phyloP scores from a whole-genome alignment of 2,329 filamentous ascomycete species.

The Botrytis fabae region DNA sequence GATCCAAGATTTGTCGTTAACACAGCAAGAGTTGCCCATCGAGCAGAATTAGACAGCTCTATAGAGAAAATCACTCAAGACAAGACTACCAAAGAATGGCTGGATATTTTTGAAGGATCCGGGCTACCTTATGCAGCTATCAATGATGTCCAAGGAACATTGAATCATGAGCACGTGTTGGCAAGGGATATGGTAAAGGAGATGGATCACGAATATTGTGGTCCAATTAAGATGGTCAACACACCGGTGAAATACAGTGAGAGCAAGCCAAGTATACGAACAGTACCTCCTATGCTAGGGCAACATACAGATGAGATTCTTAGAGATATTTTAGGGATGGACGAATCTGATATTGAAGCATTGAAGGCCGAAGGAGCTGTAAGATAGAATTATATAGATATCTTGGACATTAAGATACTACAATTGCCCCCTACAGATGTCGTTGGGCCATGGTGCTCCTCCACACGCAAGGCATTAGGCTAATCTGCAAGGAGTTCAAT shows the following conservation, averaged over 20 bases:
- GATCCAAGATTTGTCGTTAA: slow-evolving; percentile 63
- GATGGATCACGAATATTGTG: slow-evolving; percentile 79
- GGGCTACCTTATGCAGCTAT: slow-evolving; percentile 94
- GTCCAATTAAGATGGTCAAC: slow-evolving; percentile 85
- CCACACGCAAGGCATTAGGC: background rate
- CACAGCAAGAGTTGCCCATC: slow-evolving; percentile 64
- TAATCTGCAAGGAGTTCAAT: background rate
- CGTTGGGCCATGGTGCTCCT: background rate
- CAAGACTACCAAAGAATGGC: slow-evolving; percentile 85
- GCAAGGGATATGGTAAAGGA: slow-evolving; percentile 90
- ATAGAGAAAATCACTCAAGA: slow-evolving; percentile 75
- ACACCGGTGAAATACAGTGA: slow-evolving; percentile 94
- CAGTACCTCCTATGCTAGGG: slow-evolving; percentile 79
- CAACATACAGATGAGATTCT: slow-evolving; percentile 84
- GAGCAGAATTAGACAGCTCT: slow-evolving; percentile 71
- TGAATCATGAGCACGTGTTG: slow-evolving; percentile 81
- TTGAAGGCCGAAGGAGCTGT: slow-evolving; percentile 70
- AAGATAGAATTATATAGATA: slow-evolving; percentile 42
- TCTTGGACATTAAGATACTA: background rate
- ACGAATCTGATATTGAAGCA: slow-evolving; percentile 56
- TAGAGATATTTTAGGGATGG: slow-evolving; percentile 60
- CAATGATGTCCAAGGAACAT: slow-evolving; percentile 83
- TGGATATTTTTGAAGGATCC: slow-evolving; percentile 80
- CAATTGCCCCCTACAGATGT: background rate
- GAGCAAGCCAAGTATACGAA: slow-evolving; percentile 72